Evolutionary conservation across 1,284 basidiomycete species (phyloP), one percentile per base, ranked within the genome.

Genomic region (Puccinia horiana): DNA sequence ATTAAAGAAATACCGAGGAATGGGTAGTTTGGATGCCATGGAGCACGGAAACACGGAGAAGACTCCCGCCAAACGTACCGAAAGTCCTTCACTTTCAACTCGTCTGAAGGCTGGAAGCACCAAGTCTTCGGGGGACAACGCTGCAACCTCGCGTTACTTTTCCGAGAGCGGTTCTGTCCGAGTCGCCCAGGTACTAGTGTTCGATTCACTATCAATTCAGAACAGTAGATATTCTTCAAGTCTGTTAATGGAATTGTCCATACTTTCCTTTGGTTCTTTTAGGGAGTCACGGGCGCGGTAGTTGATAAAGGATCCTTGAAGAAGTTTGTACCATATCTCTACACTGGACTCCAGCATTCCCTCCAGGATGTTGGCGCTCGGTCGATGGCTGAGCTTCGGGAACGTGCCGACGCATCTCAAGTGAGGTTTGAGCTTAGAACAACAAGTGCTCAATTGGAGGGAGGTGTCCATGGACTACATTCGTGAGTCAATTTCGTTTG

Each of bases 21-120:
- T 99, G 96, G 96, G 96, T 58, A 94, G 93, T 85, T 90, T 97
- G 85, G 95, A 97, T 88, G 95, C 95, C 16, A 98, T 98, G 95
- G 94, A 95, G 85, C 85, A 84, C 47, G 85, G 85, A 2, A 85
- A 84, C 18, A 92, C 94, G 86, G 92, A 93, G 77, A 92, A 91
- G 86, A 88, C 87, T 18, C 32, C 37, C 12, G 54, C 20, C 6
- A 47, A 83, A 83, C 58, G 63, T 9, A 72, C 35, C 35, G 56
- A 75, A 78, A 63, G 67, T 37, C 73, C 65, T n/a, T 47, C 61
- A 8, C 61, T 49, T 11, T 11, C 49, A 82, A 54, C 63, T 42
- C 49, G 72, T 54, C n/a, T 63, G 18, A 74, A 78, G 44, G 47
- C 81, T 49, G 74, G 84, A 85, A 85, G 1, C 86, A 87, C 35